Evolutionary conservation across 345 rosid species (phyloP), one percentile per base, ranked within the genome.

Genomic region (Barbarea vulgaris): DNA sequence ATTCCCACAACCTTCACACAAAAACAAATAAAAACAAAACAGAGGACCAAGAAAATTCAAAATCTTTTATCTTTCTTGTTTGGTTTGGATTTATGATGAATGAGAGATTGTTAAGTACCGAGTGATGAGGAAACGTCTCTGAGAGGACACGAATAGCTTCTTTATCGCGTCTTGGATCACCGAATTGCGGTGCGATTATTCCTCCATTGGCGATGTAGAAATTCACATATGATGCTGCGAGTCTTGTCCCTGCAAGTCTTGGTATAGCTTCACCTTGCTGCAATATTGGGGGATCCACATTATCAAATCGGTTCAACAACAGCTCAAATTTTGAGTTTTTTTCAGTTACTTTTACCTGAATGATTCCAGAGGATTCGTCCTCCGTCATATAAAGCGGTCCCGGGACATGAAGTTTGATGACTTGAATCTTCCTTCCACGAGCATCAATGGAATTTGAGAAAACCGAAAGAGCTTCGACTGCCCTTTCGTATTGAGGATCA

Each of bases 81-180:
- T 9, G 15, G 10, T 11, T 56, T 30, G 21, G 14, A 0, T 59
- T 28, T 56, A n/a, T 51, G 44, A n/a, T n/a, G n/a, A 53, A 42
- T 37, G 21, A 53, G 2, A 61, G 52, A 24, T 47, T 2, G 67
- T 34, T 72, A 13, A 41, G 64, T 86, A 89, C 98, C 83, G 75
- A 77, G 69, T 83, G 85, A 68, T 84, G 54, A n/a, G 95, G 96
- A 77, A 87, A 94, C 17, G 89, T 88, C 22, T 77, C 63, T 1
- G 89, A 86, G 51, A 94, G 89, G 64, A 90, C 95, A n/a, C 73
- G 70, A 70, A 84, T 81, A 62, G 98, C 98, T 65, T 94, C 98
- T 46, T 84, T 74, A 18, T 94, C 98, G 85, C 93, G 78, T 80
- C 83, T 81, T 18, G 81, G 28, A n/a, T n/a, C n/a, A n/a, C n/a